phyloP scores from a whole-genome alignment of 257 asterid species.

The Nicotiana sylvestris region DNA sequence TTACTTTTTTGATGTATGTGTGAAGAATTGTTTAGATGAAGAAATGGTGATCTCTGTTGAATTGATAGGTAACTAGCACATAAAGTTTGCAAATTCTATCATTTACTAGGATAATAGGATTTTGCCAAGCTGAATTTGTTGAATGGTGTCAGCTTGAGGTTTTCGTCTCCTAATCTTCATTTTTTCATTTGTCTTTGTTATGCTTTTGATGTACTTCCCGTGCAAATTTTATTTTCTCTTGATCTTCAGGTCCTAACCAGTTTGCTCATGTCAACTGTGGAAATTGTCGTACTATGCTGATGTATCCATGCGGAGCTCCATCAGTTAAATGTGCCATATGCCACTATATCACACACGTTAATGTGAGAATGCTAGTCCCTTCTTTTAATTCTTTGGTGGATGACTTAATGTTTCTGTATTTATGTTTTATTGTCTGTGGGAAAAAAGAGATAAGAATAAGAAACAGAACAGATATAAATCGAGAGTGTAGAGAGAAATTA shows the following conservation, averaged over 20 bases:
- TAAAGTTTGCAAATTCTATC: background rate
- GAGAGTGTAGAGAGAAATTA: no score
- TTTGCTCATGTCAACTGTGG: conserved; percentile 88
- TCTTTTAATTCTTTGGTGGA: background rate
- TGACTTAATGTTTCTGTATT: background rate
- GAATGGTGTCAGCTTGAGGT: background rate
- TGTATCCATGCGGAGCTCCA: conserved; percentile 98
- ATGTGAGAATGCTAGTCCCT: conserved; percentile 38
- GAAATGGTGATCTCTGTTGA: background rate
- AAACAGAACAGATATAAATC: background rate
- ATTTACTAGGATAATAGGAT: background rate
- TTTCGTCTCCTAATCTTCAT: background rate
- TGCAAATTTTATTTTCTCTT: conserved; percentile 12
- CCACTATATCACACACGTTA: conserved; percentile 70
- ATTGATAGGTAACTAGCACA: background rate
- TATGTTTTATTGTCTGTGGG: background rate
- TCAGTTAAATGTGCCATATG: conserved; percentile 95
- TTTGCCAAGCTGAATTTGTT: background rate
- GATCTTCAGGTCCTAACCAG: conserved; percentile 44
- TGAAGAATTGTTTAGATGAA: background rate
- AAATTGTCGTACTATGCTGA: conserved; percentile 74
- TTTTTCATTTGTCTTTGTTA: background rate
- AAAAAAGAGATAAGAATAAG: background rate
- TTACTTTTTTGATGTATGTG: background rate
- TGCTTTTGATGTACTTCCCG: background rate